Percentiles rank a stretch among this genome's conserved stretches.
phyloP scores from a whole-genome alignment of 2,329 filamentous ascomycete species.

The Apiospora rasikravindrae region DNA sequence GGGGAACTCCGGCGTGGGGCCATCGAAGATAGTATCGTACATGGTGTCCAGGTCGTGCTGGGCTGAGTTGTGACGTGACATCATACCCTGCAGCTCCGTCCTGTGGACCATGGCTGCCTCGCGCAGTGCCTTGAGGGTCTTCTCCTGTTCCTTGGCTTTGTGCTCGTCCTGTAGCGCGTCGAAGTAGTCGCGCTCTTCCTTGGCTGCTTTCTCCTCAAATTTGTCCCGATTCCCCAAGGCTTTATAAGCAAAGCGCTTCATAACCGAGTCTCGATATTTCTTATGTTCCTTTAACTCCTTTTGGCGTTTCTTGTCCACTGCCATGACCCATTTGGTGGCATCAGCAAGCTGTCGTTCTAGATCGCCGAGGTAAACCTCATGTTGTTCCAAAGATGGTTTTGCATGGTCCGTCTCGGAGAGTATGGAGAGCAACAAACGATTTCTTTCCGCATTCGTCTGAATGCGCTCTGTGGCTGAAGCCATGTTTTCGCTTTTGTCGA shows the following conservation, averaged over 20 bases:
- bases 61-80: conserved; percentile 43
- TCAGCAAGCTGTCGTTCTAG: conserved; percentile 47
- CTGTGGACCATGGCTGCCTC: conserved; percentile 44
- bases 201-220: conserved; percentile 53
- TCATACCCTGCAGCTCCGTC: conserved; percentile 42
- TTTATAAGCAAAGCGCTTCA: conserved; percentile 58
- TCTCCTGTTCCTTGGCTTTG: conserved; percentile 48
- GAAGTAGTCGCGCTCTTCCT: conserved; percentile 61
- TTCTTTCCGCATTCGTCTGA: conserved; percentile 44
- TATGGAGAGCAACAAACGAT: conserved; percentile 50
- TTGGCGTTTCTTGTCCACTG: conserved; percentile 46
- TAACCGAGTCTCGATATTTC: conserved; percentile 56
- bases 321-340: conserved; percentile 44
- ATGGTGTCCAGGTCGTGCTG: conserved; percentile 55
- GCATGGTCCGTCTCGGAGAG: conserved; percentile 58
- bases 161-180: conserved; percentile 55
- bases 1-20: conserved; percentile 56
- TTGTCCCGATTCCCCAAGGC: conserved; percentile 54
- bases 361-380: conserved; percentile 50
- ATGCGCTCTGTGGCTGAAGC: conserved; percentile 41
- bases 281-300: conserved; percentile 58
- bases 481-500: not conserved
- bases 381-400: conserved; percentile 49
- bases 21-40: conserved; percentile 59
- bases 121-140: conserved; percentile 46